Percentiles rank a stretch among this genome's conserved stretches.
These are phyloP conservation scores for Globisporangium paddicum DNA, from an alignment of 352 stramenopile species.

Conservation along the genomic window DNA sequence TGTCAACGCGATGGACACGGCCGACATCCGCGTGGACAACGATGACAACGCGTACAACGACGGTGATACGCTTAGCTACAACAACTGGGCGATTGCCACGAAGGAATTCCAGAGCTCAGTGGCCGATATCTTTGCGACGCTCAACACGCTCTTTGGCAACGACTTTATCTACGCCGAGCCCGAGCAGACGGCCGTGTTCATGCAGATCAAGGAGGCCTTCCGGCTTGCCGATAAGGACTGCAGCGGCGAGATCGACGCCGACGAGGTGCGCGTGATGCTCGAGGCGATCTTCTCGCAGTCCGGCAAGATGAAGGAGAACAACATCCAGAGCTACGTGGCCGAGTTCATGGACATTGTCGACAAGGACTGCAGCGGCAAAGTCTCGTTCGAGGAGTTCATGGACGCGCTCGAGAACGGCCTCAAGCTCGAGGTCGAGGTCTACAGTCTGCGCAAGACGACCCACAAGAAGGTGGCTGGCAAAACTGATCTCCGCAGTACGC, in stretches of 20 bases:
- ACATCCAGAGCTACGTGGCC: slow-evolving; percentile 61
- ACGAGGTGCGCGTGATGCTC: slow-evolving; percentile 71
- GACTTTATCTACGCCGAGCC: slow-evolving; percentile 70
- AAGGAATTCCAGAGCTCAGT: slow-evolving; percentile 45
- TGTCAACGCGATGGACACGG: slow-evolving; percentile 17
- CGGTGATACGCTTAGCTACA: slow-evolving; percentile 22
- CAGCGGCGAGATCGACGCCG: slow-evolving; percentile 73
- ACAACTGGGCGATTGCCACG: slow-evolving; percentile 48
- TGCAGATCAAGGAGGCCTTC: slow-evolving; percentile 88
- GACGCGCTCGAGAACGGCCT: slow-evolving; percentile 67
- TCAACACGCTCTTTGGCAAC: slow-evolving; percentile 68
- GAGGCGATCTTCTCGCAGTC: slow-evolving; percentile 72
- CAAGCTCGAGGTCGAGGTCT: slow-evolving; percentile 76
- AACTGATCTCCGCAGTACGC: neutral
- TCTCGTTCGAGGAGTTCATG: slow-evolving; percentile 83
- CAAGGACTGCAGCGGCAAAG: slow-evolving; percentile 55
- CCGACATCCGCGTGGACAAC: too few relatives aligned
- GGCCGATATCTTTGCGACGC: slow-evolving; percentile 64
- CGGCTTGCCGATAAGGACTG: slow-evolving; percentile 71
- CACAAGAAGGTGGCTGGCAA: neutral
- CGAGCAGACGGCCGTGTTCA: slow-evolving; percentile 78
- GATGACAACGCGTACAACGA: slow-evolving; percentile 18
- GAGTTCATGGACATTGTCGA: slow-evolving; percentile 76
- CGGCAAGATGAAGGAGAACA: slow-evolving; percentile 53
- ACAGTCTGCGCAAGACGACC: slow-evolving; percentile 32